A percentile compares a stretch with the other conserved stretches of the same genome.
phyloP scores from a whole-genome alignment of 352 stramenopile genomes.

The Phytophthora uliginosa region DNA sequence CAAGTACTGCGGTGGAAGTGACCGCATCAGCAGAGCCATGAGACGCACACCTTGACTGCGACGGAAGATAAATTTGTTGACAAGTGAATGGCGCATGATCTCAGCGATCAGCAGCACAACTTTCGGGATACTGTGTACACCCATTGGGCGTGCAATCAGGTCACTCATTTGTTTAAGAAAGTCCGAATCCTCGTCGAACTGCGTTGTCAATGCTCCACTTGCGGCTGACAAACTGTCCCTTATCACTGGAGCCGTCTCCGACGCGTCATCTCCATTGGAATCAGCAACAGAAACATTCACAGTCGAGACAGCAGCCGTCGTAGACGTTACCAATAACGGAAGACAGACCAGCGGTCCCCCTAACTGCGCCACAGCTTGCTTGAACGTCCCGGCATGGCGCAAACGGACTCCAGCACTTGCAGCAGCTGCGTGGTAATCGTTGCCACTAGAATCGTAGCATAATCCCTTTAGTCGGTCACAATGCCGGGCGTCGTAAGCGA shows the following conservation, averaged over 20 bases:
- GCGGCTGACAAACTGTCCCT: conserved; percentile 19
- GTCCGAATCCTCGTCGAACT: conserved; percentile 83
- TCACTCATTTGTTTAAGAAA: conserved; percentile 84
- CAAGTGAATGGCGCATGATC: conserved; percentile 87
- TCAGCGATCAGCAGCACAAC: conserved; percentile 84
- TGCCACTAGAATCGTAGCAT: conserved; percentile 79
- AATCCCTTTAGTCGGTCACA: conserved; percentile 69
- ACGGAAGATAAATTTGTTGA: conserved; percentile 91
- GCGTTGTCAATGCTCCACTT: conserved; percentile 45
- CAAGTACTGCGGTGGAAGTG: conserved; percentile 73
- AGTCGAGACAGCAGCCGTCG: conserved; percentile 44
- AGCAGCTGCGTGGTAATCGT: conserved; percentile 71
- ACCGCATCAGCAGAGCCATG: conserved; percentile 75
- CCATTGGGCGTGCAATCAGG: conserved; percentile 78
- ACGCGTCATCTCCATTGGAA: conserved; percentile 12
- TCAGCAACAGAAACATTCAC: conserved; percentile 27
- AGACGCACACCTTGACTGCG: conserved; percentile 80
- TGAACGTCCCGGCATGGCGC: conserved; percentile 75
- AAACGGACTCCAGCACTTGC: conserved; percentile 68
- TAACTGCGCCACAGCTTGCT: conserved; percentile 74
- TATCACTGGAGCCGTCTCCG: conserved; percentile 3
- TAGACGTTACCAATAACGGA: conserved; percentile 68
- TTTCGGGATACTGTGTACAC: conserved; percentile 74
- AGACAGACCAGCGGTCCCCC: conserved; percentile 72
- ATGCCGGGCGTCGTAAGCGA: conserved; percentile 75